phyloP scores from a whole-genome alignment of 2,329 filamentous ascomycete species.

The Xylariaceae sp. region DNA sequence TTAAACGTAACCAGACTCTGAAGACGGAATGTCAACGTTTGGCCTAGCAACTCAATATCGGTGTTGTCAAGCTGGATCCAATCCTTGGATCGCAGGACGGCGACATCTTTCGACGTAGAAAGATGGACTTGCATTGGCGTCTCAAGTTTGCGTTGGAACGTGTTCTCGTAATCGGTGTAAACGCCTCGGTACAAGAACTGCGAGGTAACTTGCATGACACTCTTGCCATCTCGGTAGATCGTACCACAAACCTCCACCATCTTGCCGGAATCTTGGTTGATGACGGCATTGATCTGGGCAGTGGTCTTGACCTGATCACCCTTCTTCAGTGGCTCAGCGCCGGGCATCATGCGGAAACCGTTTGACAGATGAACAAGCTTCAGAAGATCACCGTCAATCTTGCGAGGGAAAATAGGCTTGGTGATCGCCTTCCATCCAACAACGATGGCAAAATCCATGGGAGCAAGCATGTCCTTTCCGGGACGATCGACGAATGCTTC shows the following conservation, averaged over 20 bases:
- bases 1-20: slow-evolving; percentile 90
- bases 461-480: slow-evolving; percentile 87
- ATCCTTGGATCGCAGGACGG: slow-evolving; percentile 90
- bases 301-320: slow-evolving; percentile 89
- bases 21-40: slow-evolving; percentile 93
- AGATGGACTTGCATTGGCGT: slow-evolving; percentile 92
- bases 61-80: slow-evolving; percentile 84
- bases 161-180: slow-evolving; percentile 94
- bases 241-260: slow-evolving; percentile 99
- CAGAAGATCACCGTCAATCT: slow-evolving; percentile 90
- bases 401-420: slow-evolving; percentile 96
- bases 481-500: slow-evolving; percentile 96
- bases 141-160: slow-evolving; percentile 96
- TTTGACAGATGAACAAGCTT: slow-evolving; percentile 97
- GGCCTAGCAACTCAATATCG: slow-evolving; percentile 80
- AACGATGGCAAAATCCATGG: slow-evolving; percentile 99
- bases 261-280: slow-evolving; percentile 97
- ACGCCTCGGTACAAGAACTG: slow-evolving; percentile 94
- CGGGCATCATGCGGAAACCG: slow-evolving; percentile 95
- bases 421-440: slow-evolving; percentile 98
- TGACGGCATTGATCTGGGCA: slow-evolving; percentile 92
- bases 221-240: slow-evolving; percentile 73
- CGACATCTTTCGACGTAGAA: slow-evolving; percentile 81
- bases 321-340: slow-evolving; percentile 90
- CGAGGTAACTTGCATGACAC: slow-evolving; percentile 97